Evolutionary conservation across 1,284 basidiomycete genomes (phyloP).

Genomic region (Ustilago esculenta): DNA sequence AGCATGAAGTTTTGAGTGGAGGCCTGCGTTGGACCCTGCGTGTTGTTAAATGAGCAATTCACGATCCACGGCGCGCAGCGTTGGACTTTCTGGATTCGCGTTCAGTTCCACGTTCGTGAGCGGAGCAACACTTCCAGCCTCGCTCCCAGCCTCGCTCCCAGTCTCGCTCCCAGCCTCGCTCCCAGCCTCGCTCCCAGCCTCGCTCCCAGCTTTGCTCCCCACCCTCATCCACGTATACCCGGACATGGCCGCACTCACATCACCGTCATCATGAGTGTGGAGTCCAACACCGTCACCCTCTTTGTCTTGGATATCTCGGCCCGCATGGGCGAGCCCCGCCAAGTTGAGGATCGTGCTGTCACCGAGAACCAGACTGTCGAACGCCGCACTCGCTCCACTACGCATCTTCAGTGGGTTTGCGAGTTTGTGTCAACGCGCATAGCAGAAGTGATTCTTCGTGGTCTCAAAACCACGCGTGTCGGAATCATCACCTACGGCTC

Average conservation of each 20-base stretch:
- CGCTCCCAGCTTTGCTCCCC: too few species aligned
- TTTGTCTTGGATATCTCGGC: conserved; percentile 87
- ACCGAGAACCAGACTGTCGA: conserved; percentile 17
- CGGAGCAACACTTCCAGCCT: too few species aligned
- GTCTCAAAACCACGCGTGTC: conserved; percentile 89
- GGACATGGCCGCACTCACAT: conserved; percentile 2
- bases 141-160: too few species aligned
- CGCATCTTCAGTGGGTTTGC: conserved; percentile 81
- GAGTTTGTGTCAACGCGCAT: conserved; percentile 87
- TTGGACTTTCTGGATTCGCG: too few species aligned
- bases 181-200: too few species aligned
- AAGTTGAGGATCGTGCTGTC: conserved; percentile 45
- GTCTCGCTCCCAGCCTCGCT: background rate
- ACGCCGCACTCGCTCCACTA: conserved; percentile 70
- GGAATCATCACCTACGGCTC: conserved; percentile 82
- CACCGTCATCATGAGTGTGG: conserved; percentile 33
- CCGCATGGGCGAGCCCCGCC: conserved; percentile 77
- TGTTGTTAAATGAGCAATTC: too few species aligned
- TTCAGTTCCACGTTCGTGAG: too few species aligned
- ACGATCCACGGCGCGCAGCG: too few species aligned
- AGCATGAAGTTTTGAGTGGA: too few species aligned
- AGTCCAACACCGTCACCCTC: conserved; percentile 39
- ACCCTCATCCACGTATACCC: conserved; percentile 14
- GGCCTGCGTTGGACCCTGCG: too few species aligned
- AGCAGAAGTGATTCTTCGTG: conserved; percentile 89